Conservation (phyloP, 1,284 basidiomycete genomes). For the Heterobasidion occidentale region DNA sequence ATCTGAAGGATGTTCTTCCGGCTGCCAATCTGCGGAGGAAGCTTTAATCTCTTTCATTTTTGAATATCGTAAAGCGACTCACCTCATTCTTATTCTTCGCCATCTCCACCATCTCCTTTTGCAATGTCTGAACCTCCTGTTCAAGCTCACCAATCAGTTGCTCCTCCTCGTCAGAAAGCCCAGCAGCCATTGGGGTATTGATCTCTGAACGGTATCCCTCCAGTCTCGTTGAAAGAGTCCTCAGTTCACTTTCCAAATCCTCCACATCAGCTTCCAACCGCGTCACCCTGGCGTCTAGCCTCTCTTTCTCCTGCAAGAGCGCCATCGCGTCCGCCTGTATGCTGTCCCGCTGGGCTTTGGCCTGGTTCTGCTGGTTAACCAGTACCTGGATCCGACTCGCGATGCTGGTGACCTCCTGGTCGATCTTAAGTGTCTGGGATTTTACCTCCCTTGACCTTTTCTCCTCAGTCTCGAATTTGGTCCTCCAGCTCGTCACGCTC, state of each 20-base stretch:
- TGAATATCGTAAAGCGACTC: slow-evolving; percentile 16
- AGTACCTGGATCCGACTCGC: slow-evolving; percentile 72
- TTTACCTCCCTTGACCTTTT: slow-evolving; percentile 70
- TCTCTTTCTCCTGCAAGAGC: slow-evolving; percentile 67
- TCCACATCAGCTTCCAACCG: slow-evolving; percentile 64
- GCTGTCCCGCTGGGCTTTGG: slow-evolving; percentile 61
- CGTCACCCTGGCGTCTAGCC: slow-evolving; percentile 51
- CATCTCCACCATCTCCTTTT: slow-evolving; percentile 64
- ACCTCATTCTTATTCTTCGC: slow-evolving; percentile 71
- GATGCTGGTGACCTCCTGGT: slow-evolving; percentile 82
- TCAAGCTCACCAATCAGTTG: slow-evolving; percentile 63
- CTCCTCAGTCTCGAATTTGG: slow-evolving; percentile 63
- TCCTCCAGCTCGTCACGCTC: slow-evolving; percentile 70
- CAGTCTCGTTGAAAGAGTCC: slow-evolving; percentile 48
- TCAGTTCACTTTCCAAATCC: slow-evolving; percentile 69
- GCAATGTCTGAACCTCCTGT: slow-evolving; percentile 68
- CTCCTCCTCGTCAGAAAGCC: slow-evolving; percentile 71
- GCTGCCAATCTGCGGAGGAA: slow-evolving; percentile 54
- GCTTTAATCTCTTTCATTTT: not conserved
- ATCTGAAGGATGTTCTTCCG: slow-evolving; percentile 83
- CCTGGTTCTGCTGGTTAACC: slow-evolving; percentile 65
- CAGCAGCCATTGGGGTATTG: slow-evolving; percentile 66
- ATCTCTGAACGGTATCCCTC: slow-evolving; percentile 70
- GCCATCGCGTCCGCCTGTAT: slow-evolving; percentile 57
- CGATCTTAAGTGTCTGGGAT: slow-evolving; percentile 57